phyloP scores from a whole-genome alignment of 2,329 filamentous ascomycete genomes.

The Beauveria caledonica region DNA sequence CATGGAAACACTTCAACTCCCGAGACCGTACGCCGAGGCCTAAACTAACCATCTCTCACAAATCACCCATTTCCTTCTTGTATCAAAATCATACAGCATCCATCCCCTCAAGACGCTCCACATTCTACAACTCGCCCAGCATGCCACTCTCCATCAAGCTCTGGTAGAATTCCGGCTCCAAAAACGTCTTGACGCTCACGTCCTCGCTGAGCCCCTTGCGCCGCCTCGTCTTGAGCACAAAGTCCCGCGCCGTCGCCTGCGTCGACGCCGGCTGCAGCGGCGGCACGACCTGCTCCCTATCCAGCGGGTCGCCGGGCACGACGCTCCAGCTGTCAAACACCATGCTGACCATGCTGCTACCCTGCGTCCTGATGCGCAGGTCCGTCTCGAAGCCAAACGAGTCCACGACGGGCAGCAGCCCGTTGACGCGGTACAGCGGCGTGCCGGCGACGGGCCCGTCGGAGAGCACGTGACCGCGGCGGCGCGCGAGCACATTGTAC shows the following conservation, averaged over 20 bases:
- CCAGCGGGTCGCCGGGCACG: constrained; percentile 89
- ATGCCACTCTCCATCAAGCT: constrained; percentile 83
- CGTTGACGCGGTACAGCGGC: constrained; percentile 83
- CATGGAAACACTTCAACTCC: background rate
- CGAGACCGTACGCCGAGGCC: constrained; percentile 9
- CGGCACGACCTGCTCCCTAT: constrained; percentile 72
- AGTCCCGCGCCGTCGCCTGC: constrained; percentile 87
- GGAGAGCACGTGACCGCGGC: constrained; percentile 86
- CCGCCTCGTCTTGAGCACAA: constrained; percentile 89
- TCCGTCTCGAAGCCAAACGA: constrained; percentile 98
- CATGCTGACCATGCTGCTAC: constrained; percentile 79
- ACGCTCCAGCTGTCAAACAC: constrained; percentile 96
- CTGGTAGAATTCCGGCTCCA: constrained; percentile 89
- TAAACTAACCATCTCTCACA: background rate
- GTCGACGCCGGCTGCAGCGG: constrained; percentile 82
- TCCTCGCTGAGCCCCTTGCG: constrained; percentile 94
- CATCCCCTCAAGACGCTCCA: background rate
- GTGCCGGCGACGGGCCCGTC: constrained; percentile 92
- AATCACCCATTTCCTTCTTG: constrained; percentile 15
- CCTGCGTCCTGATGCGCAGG: constrained; percentile 89
- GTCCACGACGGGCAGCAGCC: constrained; percentile 91
- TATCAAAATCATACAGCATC: background rate
- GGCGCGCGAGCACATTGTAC: constrained; percentile 83
- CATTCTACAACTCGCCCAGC: constrained; percentile 47
- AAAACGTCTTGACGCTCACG: constrained; percentile 89